Evolutionary conservation across 2,329 filamentous ascomycete genomes (phyloP), one percentile per base, ranked within the genome.

Genomic region (Diaporthe sp.): DNA sequence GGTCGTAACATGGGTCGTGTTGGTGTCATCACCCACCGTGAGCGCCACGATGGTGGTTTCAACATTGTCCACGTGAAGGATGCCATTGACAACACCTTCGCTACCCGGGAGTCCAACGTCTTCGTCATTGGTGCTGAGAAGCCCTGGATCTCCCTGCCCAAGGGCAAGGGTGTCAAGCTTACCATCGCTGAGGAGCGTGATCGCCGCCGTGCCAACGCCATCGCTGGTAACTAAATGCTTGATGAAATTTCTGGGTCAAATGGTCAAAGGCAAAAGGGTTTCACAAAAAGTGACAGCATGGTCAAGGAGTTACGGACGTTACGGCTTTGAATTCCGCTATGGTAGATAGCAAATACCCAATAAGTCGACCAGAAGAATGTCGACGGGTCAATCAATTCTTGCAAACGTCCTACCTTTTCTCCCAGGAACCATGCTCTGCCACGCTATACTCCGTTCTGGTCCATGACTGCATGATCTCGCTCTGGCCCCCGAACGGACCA

Each of bases 1-100:
- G 97, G 97, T 93, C 97, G 96, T 86, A 99, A 99, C 95, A 99
- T 98, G 96, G 97, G 97, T 87, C 97, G 97, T 96, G 96, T 99
- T 85, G 97, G 97, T 94, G 96, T 98, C 87, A 97, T 99, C 91
- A 98, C 97, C 83, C 96, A 99, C 93, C 96, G 97, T 91, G 97
- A 99, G 92, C 95, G 97, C 84, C 97, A 99, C 92, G 97, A 99
- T 83, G 97, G 97, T 92, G 97, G 97, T 88, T 99, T 99, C 94
- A 97, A 97, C 92, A 97, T 99, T 84, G 96, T 99, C 87, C 96
- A 98, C 92, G 94, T 99, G 89, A 99, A 99, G 94, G 97, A 99
- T 85, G 96, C 96, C 84, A 96, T 99, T 88, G 97, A 98, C 93
- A 99, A 99, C 94, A 94, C 94, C 85, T 99, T 99, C 89, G 96